Evolutionary conservation across 495 filamentous ascomycete genomes (phyloP).

Genomic region (Echria macrotheca): DNA sequence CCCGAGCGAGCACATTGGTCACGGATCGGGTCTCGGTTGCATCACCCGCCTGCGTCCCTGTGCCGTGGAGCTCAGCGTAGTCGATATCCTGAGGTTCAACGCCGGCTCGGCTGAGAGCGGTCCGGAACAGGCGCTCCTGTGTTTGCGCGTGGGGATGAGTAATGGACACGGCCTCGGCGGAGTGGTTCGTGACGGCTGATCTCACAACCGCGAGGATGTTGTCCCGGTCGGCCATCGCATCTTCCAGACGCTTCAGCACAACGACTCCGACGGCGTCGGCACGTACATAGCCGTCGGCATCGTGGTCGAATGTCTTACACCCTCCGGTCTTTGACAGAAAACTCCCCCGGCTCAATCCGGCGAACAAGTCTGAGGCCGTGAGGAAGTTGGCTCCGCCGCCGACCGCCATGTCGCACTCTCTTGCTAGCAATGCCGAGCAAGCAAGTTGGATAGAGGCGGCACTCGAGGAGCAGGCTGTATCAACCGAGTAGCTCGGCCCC

Average conservation of each 20-base stretch:
- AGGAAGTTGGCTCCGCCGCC: conserved; percentile 61
- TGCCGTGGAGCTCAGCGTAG: conserved; percentile 73
- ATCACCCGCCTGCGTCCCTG: conserved; percentile 69
- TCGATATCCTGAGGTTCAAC: conserved; percentile 55
- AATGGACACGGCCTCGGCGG: conserved; percentile 55
- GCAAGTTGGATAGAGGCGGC: conserved; percentile 32
- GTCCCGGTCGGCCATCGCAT: conserved; percentile 45
- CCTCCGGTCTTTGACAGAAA: conserved; percentile 26
- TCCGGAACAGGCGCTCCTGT: conserved; percentile 55
- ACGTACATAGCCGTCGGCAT: conserved; percentile 47
- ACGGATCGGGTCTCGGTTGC: conserved; percentile 58
- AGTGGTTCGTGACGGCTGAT: conserved; percentile 48
- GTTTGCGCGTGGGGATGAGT: conserved; percentile 57
- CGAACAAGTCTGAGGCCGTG: conserved; percentile 65
- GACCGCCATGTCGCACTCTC: conserved; percentile 59
- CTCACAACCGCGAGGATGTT: conserved; percentile 50
- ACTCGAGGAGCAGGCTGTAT: conserved; percentile 40
- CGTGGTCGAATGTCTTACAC: conserved; percentile 24
- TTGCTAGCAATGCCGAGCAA: conserved; percentile 62
- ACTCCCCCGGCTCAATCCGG: conserved; percentile 44
- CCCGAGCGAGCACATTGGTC: conserved; percentile 57
- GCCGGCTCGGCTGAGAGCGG: conserved; percentile 52
- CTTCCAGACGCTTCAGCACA: conserved; percentile 45
- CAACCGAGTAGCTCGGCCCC: conserved; percentile 38
- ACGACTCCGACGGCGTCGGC: conserved; percentile 30